Conservation (phyloP, 1,284 basidiomycete genomes). For the Fomes fomentarius region DNA sequence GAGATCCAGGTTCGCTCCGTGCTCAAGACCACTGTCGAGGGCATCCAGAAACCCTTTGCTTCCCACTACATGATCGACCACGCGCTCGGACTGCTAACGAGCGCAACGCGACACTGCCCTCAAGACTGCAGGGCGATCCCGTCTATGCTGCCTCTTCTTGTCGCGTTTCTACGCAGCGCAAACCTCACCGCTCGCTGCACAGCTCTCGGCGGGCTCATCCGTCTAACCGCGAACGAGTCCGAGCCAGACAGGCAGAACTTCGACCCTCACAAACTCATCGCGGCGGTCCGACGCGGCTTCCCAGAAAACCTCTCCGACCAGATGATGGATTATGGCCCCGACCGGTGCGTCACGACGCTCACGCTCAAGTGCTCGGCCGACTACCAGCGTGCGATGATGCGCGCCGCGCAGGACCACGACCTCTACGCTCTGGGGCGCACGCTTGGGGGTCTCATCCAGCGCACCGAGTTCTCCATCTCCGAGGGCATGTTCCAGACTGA, state of each 20-base stretch:
- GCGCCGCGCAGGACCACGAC: conserved; percentile 47
- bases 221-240: conserved; percentile 45
- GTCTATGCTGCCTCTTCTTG: conserved; percentile 49
- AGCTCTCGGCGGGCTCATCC: conserved; percentile 54
- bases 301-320: conserved; percentile 50
- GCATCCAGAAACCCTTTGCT: conserved; percentile 47
- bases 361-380: conserved; percentile 43
- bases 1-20: conserved; percentile 49
- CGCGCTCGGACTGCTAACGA: conserved; percentile 48
- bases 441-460: conserved; percentile 51
- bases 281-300: conserved; percentile 41
- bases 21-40: conserved; percentile 45
- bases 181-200: conserved; percentile 53
- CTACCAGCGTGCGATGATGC: conserved; percentile 56
- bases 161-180: conserved; percentile 54
- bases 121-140: conserved; percentile 47
- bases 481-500: conserved; percentile 54
- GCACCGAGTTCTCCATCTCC: conserved; percentile 60
- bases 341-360: conserved; percentile 47
- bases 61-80: conserved; percentile 52
- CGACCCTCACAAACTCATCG: conserved; percentile 48
- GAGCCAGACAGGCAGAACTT: conserved; percentile 46
- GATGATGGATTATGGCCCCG: conserved; percentile 51
- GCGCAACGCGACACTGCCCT: conserved; percentile 46
- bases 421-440: conserved; percentile 52